Evolutionary conservation across 106 monocot species (phyloP).

Genomic region (Allium sativum): DNA sequence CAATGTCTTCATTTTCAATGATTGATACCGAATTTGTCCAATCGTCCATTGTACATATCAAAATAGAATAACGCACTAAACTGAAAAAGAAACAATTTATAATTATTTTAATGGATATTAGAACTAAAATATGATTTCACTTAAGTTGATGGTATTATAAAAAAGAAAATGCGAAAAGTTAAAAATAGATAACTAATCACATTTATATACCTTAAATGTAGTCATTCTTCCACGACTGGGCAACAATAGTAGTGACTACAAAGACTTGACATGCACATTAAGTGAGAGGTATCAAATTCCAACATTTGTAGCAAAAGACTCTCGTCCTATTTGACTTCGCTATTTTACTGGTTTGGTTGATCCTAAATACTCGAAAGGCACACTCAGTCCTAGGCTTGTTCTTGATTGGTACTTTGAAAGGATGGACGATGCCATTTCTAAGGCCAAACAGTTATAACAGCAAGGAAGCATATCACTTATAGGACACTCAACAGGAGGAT

Average conservation of each 20-base stretch:
- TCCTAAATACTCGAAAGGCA: conserved; percentile 69
- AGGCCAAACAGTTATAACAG: conserved; percentile 35
- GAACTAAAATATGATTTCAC: too few species aligned
- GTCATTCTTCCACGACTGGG: too few species aligned
- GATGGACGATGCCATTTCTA: conserved; percentile 37
- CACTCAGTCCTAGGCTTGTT: conserved; percentile 63
- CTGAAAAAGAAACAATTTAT: too few species aligned
- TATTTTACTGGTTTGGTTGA: conserved; percentile 74
- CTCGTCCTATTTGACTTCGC: conserved; percentile 79
- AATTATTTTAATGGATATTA: too few species aligned
- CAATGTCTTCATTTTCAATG: too few species aligned
- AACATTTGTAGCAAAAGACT: conserved; percentile 50
- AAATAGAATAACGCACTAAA: too few species aligned
- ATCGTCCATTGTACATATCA: too few species aligned
- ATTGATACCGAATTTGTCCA: too few species aligned
- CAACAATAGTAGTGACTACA: conserved; percentile 76
- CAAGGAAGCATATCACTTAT: conserved; percentile 55
- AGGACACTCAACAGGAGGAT: conserved; percentile 92
- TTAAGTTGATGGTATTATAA: too few species aligned
- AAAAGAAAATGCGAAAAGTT: too few species aligned
- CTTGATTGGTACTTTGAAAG: conserved; percentile 88
- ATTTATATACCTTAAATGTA: too few species aligned
- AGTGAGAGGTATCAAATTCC: conserved; percentile 31
- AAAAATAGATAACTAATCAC: too few species aligned
- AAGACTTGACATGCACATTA: conserved; percentile 28